Conservation (phyloP, 768 basidiomycete genomes). For the Panaeolus papilionaceus region DNA sequence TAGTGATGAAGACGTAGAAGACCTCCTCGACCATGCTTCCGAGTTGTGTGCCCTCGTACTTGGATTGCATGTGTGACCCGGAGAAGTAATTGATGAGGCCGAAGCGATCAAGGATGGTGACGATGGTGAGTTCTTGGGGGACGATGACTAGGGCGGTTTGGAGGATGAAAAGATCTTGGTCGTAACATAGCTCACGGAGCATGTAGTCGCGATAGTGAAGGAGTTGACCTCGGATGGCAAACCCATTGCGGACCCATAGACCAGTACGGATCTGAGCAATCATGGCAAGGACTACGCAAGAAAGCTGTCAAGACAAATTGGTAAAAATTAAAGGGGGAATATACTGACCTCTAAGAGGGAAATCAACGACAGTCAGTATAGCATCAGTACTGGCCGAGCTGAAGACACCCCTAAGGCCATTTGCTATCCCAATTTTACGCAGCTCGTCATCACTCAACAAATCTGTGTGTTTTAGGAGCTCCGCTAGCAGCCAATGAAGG, state of each 20-base stretch:
- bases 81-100: conserved; percentile 82
- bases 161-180: conserved; percentile 91
- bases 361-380: conserved; percentile 82
- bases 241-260: conserved; percentile 97
- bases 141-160: conserved; percentile 84
- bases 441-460: conserved; percentile 64
- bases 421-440: conserved; percentile 54
- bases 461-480: conserved; percentile 85
- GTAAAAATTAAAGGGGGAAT: neutral
- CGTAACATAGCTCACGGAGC: conserved; percentile 95
- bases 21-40: conserved; percentile 92
- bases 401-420: conserved; percentile 67
- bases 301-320: conserved; percentile 10
- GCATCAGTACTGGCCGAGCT: conserved; percentile 68
- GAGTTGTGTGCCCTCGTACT: conserved; percentile 75
- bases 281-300: conserved; percentile 75
- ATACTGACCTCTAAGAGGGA: conserved; percentile 81
- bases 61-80: conserved; percentile 57
- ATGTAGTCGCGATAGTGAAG: conserved; percentile 96
- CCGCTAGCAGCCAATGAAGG: conserved; percentile 88
- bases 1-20: conserved; percentile 84
- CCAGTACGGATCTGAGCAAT: conserved; percentile 95
- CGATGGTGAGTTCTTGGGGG: conserved; percentile 79
- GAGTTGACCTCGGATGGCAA: conserved; percentile 92
- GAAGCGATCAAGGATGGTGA: conserved; percentile 91